phyloP scores from a whole-genome alignment of 805 yeast species.

The Kuraishia piskuri region DNA sequence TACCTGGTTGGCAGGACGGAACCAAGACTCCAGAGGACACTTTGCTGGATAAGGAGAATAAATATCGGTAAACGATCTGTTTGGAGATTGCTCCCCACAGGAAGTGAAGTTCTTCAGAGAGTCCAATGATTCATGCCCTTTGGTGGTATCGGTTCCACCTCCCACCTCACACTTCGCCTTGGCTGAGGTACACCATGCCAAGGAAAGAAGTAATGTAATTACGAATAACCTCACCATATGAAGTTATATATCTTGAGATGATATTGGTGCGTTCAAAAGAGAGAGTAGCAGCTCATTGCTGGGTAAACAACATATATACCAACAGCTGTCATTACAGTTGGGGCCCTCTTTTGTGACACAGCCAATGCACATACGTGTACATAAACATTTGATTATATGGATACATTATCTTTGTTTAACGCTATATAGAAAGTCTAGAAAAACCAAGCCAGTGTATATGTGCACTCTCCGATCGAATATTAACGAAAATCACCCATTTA shows the following conservation, averaged over 20 bases:
- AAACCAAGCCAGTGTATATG: background rate
- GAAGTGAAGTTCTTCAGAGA: background rate
- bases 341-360: too few species aligned
- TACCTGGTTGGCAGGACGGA: background rate
- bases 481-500: constrained; percentile 25
- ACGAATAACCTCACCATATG: background rate
- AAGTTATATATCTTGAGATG: too few species aligned
- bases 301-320: too few species aligned
- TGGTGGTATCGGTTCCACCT: background rate
- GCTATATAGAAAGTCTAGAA: background rate
- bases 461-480: background rate
- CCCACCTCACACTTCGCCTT: background rate
- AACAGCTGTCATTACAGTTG: too few species aligned
- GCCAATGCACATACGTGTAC: too few species aligned
- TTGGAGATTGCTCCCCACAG: background rate
- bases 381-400: too few species aligned
- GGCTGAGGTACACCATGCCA: background rate
- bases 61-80: background rate
- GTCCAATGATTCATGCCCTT: background rate
- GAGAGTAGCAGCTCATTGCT: too few species aligned
- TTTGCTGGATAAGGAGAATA: background rate
- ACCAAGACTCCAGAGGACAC: background rate
- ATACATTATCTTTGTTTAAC: background rate
- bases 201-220: too few species aligned
- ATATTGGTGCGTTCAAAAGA: too few species aligned